Evolutionary conservation across 495 filamentous ascomycete genomes (phyloP), one percentile per base, ranked within the genome.

Genomic region (Penicillium manginii): DNA sequence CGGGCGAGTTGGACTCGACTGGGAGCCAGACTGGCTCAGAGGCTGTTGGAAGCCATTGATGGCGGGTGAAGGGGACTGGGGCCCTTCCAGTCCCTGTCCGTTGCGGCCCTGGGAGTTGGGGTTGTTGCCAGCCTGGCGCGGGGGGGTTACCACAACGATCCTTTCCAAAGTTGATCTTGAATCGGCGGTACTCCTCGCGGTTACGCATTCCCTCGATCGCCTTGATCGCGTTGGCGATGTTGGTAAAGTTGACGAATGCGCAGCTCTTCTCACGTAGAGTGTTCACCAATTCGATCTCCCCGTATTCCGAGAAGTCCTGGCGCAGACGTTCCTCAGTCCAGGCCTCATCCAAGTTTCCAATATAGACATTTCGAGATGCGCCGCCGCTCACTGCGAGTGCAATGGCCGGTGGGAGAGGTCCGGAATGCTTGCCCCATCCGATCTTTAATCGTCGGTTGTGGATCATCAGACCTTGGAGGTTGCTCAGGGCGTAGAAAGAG

Each of bases 91-190:
- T 37, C 73, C 76, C 43, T 71, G 54, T 18, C 77, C 76, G 55
- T 77, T 73, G 62, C 86, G 81, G 70, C 86, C 83, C 70, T 91
- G 73, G 19, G 59, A 60, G 45, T 58, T 60, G 73, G 81, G 72
- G 43, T 73, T 75, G 58, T 81, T 80, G 55, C 81, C 81, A n/a
- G 80, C 78, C 76, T 98, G 96, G 45, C 94, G 85, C 22, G 94
- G 94, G 18, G 18, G 94, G 91, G 74, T 98, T 98, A 61, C 94
- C 94, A 67, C 94, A 98, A 51, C 94, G 85, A 73, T 98, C 94
- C 78, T 98, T 98, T 68, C 94, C 94, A 72, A 98, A 98, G 77
- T 98, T 98, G 72, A 98, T 92, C 82, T 98, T 98, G 84, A 98
- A 98, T 49, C 93, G 88, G 72, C 85, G 88, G 78, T 98, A 98